These are phyloP conservation scores for Verruconis gallopava DNA, from an alignment of 2,329 filamentous ascomycete species.

Conservation along the genomic window DNA sequence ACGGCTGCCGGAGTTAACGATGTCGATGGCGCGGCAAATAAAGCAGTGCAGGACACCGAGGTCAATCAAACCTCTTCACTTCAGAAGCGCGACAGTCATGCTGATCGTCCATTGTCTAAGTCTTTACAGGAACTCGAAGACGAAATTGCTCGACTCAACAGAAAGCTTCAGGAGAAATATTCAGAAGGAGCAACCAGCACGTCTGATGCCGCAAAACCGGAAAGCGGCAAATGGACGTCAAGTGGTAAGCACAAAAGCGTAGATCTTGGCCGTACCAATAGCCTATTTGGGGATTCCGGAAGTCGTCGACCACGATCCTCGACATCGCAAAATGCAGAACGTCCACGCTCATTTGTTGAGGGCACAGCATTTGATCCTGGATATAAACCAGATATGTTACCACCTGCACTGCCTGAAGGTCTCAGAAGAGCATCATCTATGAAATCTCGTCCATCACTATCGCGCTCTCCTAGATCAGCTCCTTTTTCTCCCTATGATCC, in stretches of 20 bases:
- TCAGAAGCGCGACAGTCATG: too few species aligned
- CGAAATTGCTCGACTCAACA: too few species aligned
- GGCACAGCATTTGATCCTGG: not conserved
- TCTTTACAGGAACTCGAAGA: too few species aligned
- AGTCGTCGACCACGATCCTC: slow-evolving; percentile 7
- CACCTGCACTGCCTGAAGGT: not conserved
- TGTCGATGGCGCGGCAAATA: not conserved
- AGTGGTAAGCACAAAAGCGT: slow-evolving; percentile 5
- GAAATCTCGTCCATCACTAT: not conserved
- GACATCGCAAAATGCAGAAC: slow-evolving; percentile 1
- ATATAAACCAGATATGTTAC: not conserved
- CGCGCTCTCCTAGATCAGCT: not conserved
- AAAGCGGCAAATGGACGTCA: not conserved
- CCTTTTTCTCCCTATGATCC: slow-evolving; percentile 4
- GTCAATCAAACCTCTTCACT: too few species aligned
- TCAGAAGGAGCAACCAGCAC: too few species aligned
- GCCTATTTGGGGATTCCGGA: not conserved
- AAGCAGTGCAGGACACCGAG: not conserved
- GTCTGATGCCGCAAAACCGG: not conserved
- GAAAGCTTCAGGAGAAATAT: too few species aligned
- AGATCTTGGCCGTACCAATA: slow-evolving; percentile 4
- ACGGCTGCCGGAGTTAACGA: not conserved
- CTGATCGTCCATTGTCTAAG: too few species aligned
- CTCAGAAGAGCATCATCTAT: not conserved
- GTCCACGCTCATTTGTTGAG: slow-evolving; percentile 3